Evolutionary conservation across 305 asterid species (phyloP), one percentile per base, ranked within the genome.

Genomic region (Plantago coronopus): DNA sequence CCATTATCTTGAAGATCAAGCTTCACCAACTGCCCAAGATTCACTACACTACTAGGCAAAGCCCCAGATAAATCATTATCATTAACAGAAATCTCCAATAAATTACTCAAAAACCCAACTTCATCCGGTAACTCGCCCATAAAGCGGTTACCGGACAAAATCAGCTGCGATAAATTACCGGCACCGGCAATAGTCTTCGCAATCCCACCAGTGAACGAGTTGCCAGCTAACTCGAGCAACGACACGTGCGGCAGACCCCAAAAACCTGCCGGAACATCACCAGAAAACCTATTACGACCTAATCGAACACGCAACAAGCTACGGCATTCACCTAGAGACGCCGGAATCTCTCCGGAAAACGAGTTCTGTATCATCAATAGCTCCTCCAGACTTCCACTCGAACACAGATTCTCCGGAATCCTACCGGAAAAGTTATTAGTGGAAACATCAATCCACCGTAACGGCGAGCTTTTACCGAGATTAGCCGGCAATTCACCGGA

Each of bases 221-320:
- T 94, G 48, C 79, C 79, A 2, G 73, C 18, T 59, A 94, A 89
- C 81, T 94, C 99, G 12, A 94, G 87, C 50, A 94, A 64, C 0
- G 90, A 89, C 19, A 93, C 84, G 70, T 79, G 99, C 0, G 97
- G 97, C 42, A 93, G 81, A 14, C 96, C 95, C 99, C 96, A 94
- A 59, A 94, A 61, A 12, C 80, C 83, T 5, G 54, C 84, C 25
- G 97, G 97, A 16, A 94, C 81, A 27, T 61, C 77, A 0, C 97
- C 97, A 27, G 88, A 75, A 50, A 94, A 79, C 17, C 72, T 70
- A 69, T 89, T 94, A 71, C 75, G 79, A 63, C 87, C 85, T 29
- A 89, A 73, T 57, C 99, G 79, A 72, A 94, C 79, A 1, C 97
- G 95, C 64, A 67, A 34, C 75, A 89, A 72, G 72, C 89, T 89